Evolutionary conservation across 2,329 filamentous ascomycete genomes (phyloP), one percentile per base, ranked within the genome.

Genomic region (Fusarium falciforme): DNA sequence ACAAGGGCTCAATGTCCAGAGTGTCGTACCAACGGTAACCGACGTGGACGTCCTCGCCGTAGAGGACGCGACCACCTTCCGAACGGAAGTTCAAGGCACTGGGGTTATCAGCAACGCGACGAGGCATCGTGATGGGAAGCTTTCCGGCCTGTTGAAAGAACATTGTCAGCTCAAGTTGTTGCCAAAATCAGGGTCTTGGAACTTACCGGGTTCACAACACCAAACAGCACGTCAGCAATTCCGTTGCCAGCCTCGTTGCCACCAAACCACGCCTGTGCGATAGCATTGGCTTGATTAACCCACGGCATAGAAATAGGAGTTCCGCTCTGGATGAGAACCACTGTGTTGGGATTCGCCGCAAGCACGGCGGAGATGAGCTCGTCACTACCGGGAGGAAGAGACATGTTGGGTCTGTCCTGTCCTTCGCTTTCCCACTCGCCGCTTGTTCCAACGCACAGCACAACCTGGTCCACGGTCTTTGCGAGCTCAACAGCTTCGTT

Each of bases 391-490:
- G 68, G 68, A 14, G 73, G 73, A 12, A 75, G 64, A 38, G 44
- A 61, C 73, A 75, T 75, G 33, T 38, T 62, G 27, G 62, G 54
- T 7, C 73, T 64, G 36, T 75, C 71, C 9, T 65, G 59, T 5
- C 71, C 73, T 33, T 75, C 73, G 2, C 57, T 67, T 29, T 75
- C 73, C 70, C 70, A 73, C 25, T 75, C 73, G 27, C 65, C 71
- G 25, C 64, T 74, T 8, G 57, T 59, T 25, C 73, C 73, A 1
- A 72, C 40, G 36, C 70, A 73, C 4, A 75, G 55, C 7, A 75
- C 63, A 14, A 75, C 73, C 10, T 75, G 73, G 5, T 74, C 70
- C 6, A 63, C 65, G 1, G 20, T 33, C 40, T 64, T 52, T 20
- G 73, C 73, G 1, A 72, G 44, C 33, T 57, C 47, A 12, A 75